Evolutionary conservation across 2,329 filamentous ascomycete genomes (phyloP).

Genomic region (Trichoderma guizhouense): DNA sequence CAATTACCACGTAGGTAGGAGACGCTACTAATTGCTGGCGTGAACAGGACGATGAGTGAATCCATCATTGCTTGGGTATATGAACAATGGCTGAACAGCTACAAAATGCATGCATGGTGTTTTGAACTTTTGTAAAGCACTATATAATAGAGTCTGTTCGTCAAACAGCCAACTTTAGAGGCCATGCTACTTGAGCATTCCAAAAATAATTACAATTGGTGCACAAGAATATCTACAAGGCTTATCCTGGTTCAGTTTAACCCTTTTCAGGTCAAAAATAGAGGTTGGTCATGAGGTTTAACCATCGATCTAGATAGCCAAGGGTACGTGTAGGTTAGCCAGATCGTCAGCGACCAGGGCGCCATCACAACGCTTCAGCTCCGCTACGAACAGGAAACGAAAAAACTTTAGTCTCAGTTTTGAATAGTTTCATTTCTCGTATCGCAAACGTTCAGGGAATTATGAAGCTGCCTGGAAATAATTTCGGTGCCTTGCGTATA

Average conservation of each 20-base stretch:
- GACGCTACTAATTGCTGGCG: neutral
- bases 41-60: neutral
- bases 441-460: neutral
- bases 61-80: neutral
- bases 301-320: neutral
- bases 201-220: neutral
- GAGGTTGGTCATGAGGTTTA: neutral
- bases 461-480: slow-evolving; percentile 8
- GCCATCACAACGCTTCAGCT: neutral
- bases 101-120: neutral
- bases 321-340: neutral
- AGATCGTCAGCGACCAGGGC: neutral
- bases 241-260: neutral
- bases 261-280: neutral
- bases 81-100: neutral
- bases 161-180: neutral
- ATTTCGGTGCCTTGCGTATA: slow-evolving; percentile 11
- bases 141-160: neutral
- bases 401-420: neutral
- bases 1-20: neutral
- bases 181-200: neutral
- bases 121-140: neutral
- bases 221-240: neutral
- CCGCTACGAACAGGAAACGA: neutral
- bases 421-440: neutral